Evolutionary conservation across 2,329 filamentous ascomycete species (phyloP).

Genomic region (Sclerotiophoma versabilis): DNA sequence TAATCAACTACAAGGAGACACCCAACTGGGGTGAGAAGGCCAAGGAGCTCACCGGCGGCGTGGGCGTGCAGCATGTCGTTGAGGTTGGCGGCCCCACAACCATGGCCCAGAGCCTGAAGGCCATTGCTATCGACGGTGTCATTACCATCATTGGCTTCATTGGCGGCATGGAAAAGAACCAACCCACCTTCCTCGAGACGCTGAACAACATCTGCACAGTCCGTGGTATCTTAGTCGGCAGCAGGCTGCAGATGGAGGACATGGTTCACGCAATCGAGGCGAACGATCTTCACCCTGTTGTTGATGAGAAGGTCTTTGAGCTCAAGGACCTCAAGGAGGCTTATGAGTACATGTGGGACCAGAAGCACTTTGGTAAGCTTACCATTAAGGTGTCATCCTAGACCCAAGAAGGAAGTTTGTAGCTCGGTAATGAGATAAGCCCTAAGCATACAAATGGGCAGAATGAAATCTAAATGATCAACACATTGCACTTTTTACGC

Average conservation of each 20-base stretch:
- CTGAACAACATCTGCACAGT: constrained; percentile 60
- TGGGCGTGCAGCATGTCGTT: constrained; percentile 68
- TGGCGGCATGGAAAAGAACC: constrained; percentile 57
- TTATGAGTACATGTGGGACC: constrained; percentile 58
- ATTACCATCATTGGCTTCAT: constrained; percentile 64
- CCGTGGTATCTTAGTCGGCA: constrained; percentile 65
- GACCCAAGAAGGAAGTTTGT: background rate
- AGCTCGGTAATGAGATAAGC: background rate
- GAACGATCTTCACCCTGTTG: constrained; percentile 65
- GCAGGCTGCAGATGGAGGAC: constrained; percentile 63
- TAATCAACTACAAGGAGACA: constrained; percentile 64
- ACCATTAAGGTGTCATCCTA: constrained; percentile 38
- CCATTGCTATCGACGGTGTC: constrained; percentile 62
- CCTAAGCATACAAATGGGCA: background rate
- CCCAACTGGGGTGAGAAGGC: constrained; percentile 63
- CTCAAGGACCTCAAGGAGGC: constrained; percentile 61
- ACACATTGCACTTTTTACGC: no score
- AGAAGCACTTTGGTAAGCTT: constrained; percentile 54
- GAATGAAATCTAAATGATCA: no score
- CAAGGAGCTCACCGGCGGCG: constrained; percentile 57
- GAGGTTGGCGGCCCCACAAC: constrained; percentile 73
- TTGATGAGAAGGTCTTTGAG: constrained; percentile 65
- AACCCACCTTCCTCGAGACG: constrained; percentile 61
- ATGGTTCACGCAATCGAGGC: constrained; percentile 67
- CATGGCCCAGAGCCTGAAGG: constrained; percentile 59